phyloP scores from a whole-genome alignment of 2,329 filamentous ascomycete species.

The Aureobasidium sp. region DNA sequence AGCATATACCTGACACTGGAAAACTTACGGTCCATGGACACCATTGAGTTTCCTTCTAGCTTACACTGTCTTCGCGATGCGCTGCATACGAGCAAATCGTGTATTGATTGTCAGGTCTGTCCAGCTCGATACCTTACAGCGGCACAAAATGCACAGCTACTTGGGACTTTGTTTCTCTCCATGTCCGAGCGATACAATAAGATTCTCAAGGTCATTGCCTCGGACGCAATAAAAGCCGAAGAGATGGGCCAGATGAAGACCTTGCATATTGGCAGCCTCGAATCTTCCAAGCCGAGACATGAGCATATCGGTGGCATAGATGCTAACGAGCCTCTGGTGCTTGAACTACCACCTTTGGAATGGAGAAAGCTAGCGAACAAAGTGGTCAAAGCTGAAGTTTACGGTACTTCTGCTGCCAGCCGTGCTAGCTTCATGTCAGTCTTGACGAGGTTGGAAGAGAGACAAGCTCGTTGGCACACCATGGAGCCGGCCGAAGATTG shows the following conservation, averaged over 20 bases:
- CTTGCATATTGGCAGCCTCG: constrained; percentile 37
- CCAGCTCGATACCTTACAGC: constrained; percentile 36
- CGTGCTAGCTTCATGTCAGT: constrained; percentile 31
- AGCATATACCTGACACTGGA: constrained; percentile 40
- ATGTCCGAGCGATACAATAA: constrained; percentile 37
- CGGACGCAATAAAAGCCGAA: constrained; percentile 31
- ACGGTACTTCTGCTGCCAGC: constrained; percentile 28
- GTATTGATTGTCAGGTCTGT: constrained; percentile 38
- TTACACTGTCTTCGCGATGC: constrained; percentile 37
- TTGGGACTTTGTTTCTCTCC: constrained; percentile 36
- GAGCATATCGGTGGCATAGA: neutral
- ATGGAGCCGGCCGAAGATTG: constrained; percentile 7
- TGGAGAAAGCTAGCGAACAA: constrained; percentile 40
- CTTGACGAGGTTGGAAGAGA: constrained; percentile 33
- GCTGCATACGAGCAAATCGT: constrained; percentile 32
- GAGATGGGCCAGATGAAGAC: constrained; percentile 31
- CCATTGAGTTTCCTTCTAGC: constrained; percentile 37
- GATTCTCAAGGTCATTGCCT: constrained; percentile 35
- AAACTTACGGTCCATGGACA: constrained; percentile 33
- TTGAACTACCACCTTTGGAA: constrained; percentile 38
- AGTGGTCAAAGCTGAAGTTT: constrained; percentile 39
- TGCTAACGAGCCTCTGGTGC: constrained; percentile 18
- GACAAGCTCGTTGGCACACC: constrained; percentile 39
- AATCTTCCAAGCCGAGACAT: neutral
- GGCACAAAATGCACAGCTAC: constrained; percentile 39